Percentiles rank a stretch among this genome's conserved stretches.
Conservation (phyloP, 257 asterid species). For the Thymus mandschuricus region DNA sequence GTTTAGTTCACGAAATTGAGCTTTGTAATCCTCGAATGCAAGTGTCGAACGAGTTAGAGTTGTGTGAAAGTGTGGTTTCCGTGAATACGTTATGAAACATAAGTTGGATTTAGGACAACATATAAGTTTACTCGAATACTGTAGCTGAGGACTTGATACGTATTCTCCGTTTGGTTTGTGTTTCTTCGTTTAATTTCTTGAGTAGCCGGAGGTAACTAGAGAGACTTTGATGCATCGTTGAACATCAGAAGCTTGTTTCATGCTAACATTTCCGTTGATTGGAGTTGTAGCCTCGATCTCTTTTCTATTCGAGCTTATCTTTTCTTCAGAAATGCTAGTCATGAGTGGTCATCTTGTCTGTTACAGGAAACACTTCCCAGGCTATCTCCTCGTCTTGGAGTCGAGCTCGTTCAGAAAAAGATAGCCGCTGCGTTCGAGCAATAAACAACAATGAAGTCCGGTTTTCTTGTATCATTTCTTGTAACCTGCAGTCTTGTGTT, state of each 20-base stretch:
- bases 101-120: constrained; percentile 13
- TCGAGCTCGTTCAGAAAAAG: constrained; percentile 78
- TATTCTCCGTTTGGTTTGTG: background rate
- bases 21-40: constrained; percentile 3
- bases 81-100: background rate
- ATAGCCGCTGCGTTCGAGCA: constrained; percentile 64
- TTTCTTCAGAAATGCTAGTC: constrained; percentile 5
- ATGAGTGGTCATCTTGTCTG: constrained; percentile 1
- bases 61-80: constrained; percentile 6
- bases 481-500: background rate
- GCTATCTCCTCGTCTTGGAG: constrained; percentile 86
- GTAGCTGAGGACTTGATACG: background rate
- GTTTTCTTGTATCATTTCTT: background rate
- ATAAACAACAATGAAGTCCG: constrained; percentile 11
- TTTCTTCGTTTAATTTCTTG: background rate
- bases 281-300: background rate
- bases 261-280: background rate
- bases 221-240: background rate
- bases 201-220: background rate
- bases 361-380: constrained; percentile 81
- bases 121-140: background rate
- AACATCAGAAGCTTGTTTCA: background rate
- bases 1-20: background rate
- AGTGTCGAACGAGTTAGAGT: background rate
- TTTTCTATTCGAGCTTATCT: background rate